A percentile compares a stretch with the other conserved stretches of the same genome.
These are phyloP conservation scores for Rhizopogon salebrosus DNA, from an alignment of 768 basidiomycete species.

Conservation along the genomic window DNA sequence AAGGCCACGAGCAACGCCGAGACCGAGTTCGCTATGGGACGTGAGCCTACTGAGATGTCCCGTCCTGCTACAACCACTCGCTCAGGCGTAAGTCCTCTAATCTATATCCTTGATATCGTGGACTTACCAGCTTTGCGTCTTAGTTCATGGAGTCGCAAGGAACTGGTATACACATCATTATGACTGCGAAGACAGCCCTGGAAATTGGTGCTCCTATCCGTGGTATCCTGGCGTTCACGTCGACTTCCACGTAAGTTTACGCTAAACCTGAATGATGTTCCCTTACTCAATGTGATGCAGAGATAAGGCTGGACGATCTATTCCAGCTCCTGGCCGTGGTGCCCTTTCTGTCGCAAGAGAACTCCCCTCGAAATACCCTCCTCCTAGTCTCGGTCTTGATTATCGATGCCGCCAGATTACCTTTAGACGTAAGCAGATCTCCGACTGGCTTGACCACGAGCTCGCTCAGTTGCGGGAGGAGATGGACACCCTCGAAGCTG, in stretches of 20 bases:
- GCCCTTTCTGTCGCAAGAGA: constrained; percentile 87
- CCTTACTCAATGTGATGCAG: constrained; percentile 33
- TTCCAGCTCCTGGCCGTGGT: constrained; percentile 95
- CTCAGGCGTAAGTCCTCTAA: constrained; percentile 62
- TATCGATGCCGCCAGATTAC: constrained; percentile 92
- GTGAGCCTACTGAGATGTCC: constrained; percentile 98
- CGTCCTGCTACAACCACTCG: constrained; percentile 95
- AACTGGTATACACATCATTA: constrained; percentile 93
- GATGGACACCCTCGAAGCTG: constrained; percentile 51
- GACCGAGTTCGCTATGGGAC: constrained; percentile 97
- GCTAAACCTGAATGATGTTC: background rate
- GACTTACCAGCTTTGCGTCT: constrained; percentile 5
- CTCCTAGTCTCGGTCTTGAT: constrained; percentile 74
- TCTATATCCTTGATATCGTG: constrained; percentile 1
- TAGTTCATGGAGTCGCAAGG: constrained; percentile 97
- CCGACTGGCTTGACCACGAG: constrained; percentile 91
- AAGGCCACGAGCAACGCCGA: constrained; percentile 97
- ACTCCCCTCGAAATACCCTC: constrained; percentile 70
- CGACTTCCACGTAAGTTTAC: constrained; percentile 80
- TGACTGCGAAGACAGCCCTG: constrained; percentile 94
- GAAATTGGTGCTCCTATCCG: constrained; percentile 93
- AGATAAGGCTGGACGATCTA: constrained; percentile 97
- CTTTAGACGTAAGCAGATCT: constrained; percentile 94
- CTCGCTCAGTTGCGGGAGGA: constrained; percentile 81
- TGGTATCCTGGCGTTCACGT: constrained; percentile 91